These are phyloP conservation scores for Cenchrus fungigraminus DNA, from an alignment of 176 grass and related monocot genomes.

Conservation along the genomic window DNA sequence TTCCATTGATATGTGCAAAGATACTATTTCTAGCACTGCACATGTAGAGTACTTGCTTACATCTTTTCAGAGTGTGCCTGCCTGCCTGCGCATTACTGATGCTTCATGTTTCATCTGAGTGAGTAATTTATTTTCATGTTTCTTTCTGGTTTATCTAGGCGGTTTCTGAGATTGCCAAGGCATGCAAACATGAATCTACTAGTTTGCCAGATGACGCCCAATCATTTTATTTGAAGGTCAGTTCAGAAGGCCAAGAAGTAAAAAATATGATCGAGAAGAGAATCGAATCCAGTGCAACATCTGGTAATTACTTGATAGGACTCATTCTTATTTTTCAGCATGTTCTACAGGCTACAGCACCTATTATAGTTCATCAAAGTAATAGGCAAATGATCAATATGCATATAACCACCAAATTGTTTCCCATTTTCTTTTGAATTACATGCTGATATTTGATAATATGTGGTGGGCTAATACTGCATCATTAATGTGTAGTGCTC, in stretches of 20 bases:
- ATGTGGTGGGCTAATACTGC: conserved; percentile 13
- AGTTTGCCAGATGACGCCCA: conserved; percentile 63
- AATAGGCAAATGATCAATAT: background rate
- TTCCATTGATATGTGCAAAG: conserved; percentile 4
- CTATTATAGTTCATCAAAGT: conserved; percentile 17
- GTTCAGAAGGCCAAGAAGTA: conserved; percentile 58
- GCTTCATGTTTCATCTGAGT: conserved; percentile 32
- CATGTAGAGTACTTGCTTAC: conserved; percentile 14
- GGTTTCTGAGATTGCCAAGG: conserved; percentile 83
- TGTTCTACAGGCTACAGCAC: conserved; percentile 14
- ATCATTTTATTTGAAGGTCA: conserved; percentile 58
- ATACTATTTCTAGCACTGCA: conserved; percentile 1
- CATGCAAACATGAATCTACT: conserved; percentile 70
- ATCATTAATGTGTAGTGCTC: background rate
- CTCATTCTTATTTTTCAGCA: conserved; percentile 33
- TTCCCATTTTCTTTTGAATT: conserved; percentile 3
- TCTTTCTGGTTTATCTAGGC: conserved; percentile 63
- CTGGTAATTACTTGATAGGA: conserved; percentile 66
- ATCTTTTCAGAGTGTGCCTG: background rate
- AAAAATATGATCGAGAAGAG: conserved; percentile 55
- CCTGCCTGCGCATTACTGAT: background rate
- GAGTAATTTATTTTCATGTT: conserved; percentile 8
- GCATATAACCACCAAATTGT: background rate
- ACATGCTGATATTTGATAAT: conserved; percentile 11
- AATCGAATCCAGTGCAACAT: conserved; percentile 33